Base-by-base conservation (phyloP, 1,139 yeast species). In the Meyerozyma sp. region DNA sequence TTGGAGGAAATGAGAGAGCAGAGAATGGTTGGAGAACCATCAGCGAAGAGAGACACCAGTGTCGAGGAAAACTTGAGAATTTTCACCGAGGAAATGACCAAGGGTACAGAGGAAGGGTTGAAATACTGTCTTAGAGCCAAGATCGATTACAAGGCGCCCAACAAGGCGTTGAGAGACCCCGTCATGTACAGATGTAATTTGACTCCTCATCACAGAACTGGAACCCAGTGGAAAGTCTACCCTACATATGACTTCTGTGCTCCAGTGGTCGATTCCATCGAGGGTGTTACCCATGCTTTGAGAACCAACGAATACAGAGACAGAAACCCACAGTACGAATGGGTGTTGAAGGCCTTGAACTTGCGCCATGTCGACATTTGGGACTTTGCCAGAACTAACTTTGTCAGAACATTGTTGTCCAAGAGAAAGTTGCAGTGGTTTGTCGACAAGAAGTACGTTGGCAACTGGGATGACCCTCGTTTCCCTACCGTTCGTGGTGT, bases 401-500 rank as follows among this genome's bases (percentile, higher is more conserved):
- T 93, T 61, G 89, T 91, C 49, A 84, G 97, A 74, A 93, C 98
- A 26, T 75, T 93, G 61, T 75, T 93, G 51, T 88, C 96, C 49
- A 93, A 93, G 83, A 85, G 98, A 75, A 93, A 93, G 75, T 77
- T 93, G 61, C 98, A 93, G 73, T 91, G 97, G 97, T 89, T 93
- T 66, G 98, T 93, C 51, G 97, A 93, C 73, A 84, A 88, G 65
- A 72, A 79, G 35, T 76, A 83, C 56, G 98, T 93, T 48, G 59
- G 78, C 32, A 90, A 89, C 70, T 93, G 98, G 98, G 96, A 91
- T 62, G 98, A 93, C 68, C 98, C 98, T 57, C 81, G 98, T 67
- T 93, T 93, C 90, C 98, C 98, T 54, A 93, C 98, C 40, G 96
- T 91, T 36, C 83, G 96, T 70, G 98, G 98, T 74, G 96, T 91